phyloP scores from a whole-genome alignment of 2,329 filamentous ascomycete species.

The Penicillium freii region DNA sequence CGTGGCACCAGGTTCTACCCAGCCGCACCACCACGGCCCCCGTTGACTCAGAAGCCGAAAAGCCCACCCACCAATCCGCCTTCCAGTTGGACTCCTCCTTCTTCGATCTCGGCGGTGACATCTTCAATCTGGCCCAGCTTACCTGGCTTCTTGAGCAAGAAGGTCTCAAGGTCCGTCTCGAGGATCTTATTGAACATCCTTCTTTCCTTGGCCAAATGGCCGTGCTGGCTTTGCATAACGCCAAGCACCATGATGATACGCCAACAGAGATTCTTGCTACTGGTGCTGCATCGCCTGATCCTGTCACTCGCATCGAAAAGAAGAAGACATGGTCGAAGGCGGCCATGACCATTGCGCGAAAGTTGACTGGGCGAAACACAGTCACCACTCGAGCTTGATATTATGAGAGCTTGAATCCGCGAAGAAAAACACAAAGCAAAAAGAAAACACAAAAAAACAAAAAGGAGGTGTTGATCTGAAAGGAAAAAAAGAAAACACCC shows the following conservation, averaged over 20 bases:
- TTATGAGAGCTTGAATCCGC: background rate
- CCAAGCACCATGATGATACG: slow-evolving; percentile 22
- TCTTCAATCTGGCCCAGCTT: slow-evolving; percentile 43
- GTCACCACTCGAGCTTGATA: slow-evolving; percentile 22
- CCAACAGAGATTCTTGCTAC: slow-evolving; percentile 12
- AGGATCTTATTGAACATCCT: slow-evolving; percentile 42
- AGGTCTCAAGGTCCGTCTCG: slow-evolving; percentile 39
- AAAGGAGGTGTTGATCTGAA: too few relatives aligned
- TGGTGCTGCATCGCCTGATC: slow-evolving; percentile 14
- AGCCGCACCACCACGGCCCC: slow-evolving; percentile 1
- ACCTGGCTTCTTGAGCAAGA: slow-evolving; percentile 44
- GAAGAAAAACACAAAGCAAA: background rate
- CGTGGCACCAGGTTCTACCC: slow-evolving; percentile 42
- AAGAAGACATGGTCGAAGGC: slow-evolving; percentile 31
- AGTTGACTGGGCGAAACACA: slow-evolving; percentile 26
- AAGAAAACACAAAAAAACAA: background rate
- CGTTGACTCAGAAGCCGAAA: slow-evolving; percentile 19
- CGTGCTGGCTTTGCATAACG: slow-evolving; percentile 32
- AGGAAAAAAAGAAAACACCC: background rate
- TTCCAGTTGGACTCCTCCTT: slow-evolving; percentile 44
- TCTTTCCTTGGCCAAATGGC: slow-evolving; percentile 45
- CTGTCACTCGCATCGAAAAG: slow-evolving; percentile 13
- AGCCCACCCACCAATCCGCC: slow-evolving; percentile 16
- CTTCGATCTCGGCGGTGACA: slow-evolving; percentile 43
- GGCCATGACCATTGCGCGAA: slow-evolving; percentile 31